A percentile compares a stretch with the other conserved stretches of the same genome.
Evolutionary conservation across 352 stramenopile genomes (phyloP).

Genomic region (Globisporangium iwayamae): DNA sequence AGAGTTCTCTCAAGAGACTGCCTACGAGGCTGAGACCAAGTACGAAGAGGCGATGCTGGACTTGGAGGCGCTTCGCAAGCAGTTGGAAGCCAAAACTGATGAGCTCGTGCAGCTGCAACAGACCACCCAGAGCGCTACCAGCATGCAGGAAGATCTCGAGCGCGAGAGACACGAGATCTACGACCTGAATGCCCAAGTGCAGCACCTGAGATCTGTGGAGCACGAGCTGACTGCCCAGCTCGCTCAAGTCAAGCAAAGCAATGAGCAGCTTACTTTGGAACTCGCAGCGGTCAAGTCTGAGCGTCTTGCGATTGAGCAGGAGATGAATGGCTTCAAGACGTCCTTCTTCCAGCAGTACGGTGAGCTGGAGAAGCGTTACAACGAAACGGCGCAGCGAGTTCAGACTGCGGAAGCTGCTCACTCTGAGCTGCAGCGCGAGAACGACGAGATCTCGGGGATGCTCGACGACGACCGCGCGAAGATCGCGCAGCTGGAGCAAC

Average conservation of each 20-base stretch:
- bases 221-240: constrained; percentile 37
- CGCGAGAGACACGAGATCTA: constrained; percentile 32
- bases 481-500: constrained; percentile 38
- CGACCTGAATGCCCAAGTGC: constrained; percentile 29
- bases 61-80: constrained; percentile 23
- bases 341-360: constrained; percentile 22
- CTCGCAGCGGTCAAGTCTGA: constrained; percentile 24
- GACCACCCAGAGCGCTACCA: constrained; percentile 22
- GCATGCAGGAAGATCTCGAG: constrained; percentile 30
- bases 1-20: constrained; percentile 46
- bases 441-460: constrained; percentile 44
- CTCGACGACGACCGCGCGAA: constrained; percentile 41
- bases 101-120: constrained; percentile 26
- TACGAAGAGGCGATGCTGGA: constrained; percentile 52
- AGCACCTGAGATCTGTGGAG: constrained; percentile 34
- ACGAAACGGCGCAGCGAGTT: constrained; percentile 20
- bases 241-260: constrained; percentile 22
- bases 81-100: constrained; percentile 28
- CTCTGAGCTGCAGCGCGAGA: constrained; percentile 39
- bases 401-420: constrained; percentile 24
- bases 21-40: constrained; percentile 56
- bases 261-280: constrained; percentile 26
- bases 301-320: constrained; percentile 26
- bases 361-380: constrained; percentile 10
- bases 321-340: constrained; percentile 26